Conservation (phyloP, 306 rosid species). For the Quercus rubra region DNA sequence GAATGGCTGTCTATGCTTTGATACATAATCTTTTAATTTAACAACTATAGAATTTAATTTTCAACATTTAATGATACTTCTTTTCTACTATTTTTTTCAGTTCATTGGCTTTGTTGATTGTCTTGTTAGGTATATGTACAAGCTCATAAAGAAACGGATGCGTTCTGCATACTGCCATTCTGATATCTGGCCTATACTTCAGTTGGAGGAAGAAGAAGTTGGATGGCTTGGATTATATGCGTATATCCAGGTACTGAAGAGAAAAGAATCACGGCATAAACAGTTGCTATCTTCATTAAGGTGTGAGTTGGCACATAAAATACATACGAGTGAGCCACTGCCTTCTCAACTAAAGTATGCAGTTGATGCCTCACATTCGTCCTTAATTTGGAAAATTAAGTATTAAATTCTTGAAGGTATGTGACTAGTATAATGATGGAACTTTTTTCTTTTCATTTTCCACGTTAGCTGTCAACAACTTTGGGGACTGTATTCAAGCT, state of each 20-base stretch:
- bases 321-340: conserved; percentile 33
- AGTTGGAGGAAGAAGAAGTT: conserved; percentile 55
- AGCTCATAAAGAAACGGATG: conserved; percentile 66
- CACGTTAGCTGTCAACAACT: neutral
- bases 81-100: neutral
- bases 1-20: too few species aligned
- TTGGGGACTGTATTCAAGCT: neutral
- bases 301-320: conserved; percentile 40
- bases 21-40: neutral
- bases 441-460: neutral
- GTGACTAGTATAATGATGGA: neutral
- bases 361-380: conserved; percentile 52
- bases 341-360: conserved; percentile 63
- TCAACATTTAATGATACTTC: neutral
- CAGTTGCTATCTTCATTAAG: conserved; percentile 49
- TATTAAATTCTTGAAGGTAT: conserved; percentile 45
- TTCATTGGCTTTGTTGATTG: conserved; percentile 14
- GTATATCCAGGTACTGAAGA: conserved; percentile 55
- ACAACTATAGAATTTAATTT: neutral
- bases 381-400: conserved; percentile 71
- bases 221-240: conserved; percentile 90
- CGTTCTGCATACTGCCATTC: conserved; percentile 25
- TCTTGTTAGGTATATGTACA: conserved; percentile 57
- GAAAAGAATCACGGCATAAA: conserved; percentile 67
- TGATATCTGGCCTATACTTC: conserved; percentile 44